Percentiles rank a stretch among this genome's conserved stretches.
Conservation (phyloP, 139 green algal genomes). For the Gonium pectorale region DNA sequence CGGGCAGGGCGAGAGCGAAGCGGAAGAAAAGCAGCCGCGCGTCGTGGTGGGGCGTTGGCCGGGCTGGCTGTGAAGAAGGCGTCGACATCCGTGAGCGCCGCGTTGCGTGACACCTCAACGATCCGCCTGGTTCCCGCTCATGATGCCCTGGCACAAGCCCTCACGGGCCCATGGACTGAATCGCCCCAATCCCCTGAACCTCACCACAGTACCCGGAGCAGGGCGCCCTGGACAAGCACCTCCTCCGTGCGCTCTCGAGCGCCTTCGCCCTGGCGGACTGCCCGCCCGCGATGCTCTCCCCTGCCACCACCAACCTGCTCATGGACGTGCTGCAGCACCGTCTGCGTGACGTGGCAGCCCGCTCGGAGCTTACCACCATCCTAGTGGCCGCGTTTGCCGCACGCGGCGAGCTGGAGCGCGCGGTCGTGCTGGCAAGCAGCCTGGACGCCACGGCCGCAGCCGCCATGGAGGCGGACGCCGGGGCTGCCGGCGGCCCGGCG, state of each 20-base stretch:
- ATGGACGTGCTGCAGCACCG: conserved; percentile 31
- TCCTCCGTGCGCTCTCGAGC: conserved; percentile 18
- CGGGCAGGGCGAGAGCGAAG: too few relatives aligned
- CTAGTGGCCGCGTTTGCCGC: conserved; percentile 24
- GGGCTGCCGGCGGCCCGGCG: not conserved
- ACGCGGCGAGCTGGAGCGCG: not conserved
- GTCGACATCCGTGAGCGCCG: too few relatives aligned
- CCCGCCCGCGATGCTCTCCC: not conserved
- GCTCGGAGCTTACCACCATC: conserved; percentile 35
- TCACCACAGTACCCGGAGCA: conserved; percentile 36
- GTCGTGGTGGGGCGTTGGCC: too few relatives aligned
- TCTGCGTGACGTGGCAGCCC: conserved; percentile 12
- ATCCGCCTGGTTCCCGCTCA: not conserved
- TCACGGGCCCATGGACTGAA: too few relatives aligned
- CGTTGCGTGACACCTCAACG: too few relatives aligned
- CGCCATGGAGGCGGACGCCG: conserved; percentile 26
- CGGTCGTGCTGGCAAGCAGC: conserved; percentile 29
- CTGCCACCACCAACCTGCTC: conserved; percentile 11
- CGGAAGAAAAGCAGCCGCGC: too few relatives aligned
- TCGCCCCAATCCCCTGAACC: too few relatives aligned
- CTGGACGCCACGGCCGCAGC: conserved; percentile 28
- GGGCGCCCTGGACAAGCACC: conserved; percentile 32
- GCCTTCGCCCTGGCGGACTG: conserved; percentile 8
- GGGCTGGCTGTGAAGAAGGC: too few relatives aligned
- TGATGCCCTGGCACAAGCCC: not conserved